These are phyloP conservation scores for Nelumbo lutea DNA, from an alignment of 164 flowering plant genomes.

Conservation along the genomic window DNA sequence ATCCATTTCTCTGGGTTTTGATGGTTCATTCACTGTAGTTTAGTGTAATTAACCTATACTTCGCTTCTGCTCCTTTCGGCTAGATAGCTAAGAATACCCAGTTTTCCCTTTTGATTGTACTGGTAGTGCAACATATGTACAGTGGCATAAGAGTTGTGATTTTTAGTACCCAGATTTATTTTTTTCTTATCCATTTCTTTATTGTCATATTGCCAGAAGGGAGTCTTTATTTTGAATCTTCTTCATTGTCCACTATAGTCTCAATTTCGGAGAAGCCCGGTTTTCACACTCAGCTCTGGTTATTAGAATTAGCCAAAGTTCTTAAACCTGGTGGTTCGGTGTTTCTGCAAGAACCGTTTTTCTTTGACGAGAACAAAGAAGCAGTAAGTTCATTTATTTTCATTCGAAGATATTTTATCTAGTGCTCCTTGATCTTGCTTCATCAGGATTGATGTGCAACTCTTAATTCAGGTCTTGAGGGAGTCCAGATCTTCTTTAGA, in stretches of 20 bases:
- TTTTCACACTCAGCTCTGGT: constrained; percentile 24
- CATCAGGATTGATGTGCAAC: constrained; percentile 4
- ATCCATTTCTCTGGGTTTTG: too few relatives aligned
- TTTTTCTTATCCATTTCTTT: background rate
- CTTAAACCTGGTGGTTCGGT: constrained; percentile 24
- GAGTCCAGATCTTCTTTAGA: constrained; percentile 21
- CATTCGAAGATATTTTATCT: background rate
- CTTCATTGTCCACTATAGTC: constrained; percentile 17
- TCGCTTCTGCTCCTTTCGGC: too few relatives aligned
- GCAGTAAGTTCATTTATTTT: constrained; percentile 9
- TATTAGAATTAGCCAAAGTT: constrained; percentile 24
- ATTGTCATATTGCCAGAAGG: constrained; percentile 19
- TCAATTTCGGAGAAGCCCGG: constrained; percentile 28
- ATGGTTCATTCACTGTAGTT: too few relatives aligned
- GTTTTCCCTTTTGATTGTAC: too few relatives aligned
- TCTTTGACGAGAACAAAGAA: constrained; percentile 19
- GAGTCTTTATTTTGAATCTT: constrained; percentile 20
- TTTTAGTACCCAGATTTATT: background rate
- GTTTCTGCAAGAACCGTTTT: constrained; percentile 21
- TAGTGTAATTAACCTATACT: too few relatives aligned
- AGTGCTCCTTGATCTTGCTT: background rate
- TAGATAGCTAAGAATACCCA: too few relatives aligned
- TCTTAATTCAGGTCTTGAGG: constrained; percentile 13
- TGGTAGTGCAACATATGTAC: too few relatives aligned
- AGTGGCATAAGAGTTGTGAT: too few relatives aligned